These are phyloP conservation scores for Globisporangium solare DNA, from an alignment of 352 stramenopile genomes.

Conservation along the genomic window DNA sequence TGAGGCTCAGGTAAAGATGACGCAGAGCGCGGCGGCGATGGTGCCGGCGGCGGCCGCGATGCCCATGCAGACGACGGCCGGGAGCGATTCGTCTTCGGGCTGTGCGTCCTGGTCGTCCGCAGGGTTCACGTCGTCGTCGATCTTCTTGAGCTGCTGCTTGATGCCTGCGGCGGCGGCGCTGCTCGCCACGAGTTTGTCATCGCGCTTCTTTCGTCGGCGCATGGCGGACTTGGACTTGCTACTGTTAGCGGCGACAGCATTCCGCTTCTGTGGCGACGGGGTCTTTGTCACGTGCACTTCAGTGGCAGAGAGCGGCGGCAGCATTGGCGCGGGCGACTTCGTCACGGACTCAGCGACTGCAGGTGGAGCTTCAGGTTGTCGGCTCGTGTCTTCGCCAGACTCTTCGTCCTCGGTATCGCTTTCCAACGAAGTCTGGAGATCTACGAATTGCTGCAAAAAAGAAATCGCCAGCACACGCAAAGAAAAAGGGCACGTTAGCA, in stretches of 20 bases:
- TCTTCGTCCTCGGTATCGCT: slow-evolving; percentile 66
- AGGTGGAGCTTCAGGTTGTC: not conserved
- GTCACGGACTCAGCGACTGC: not conserved
- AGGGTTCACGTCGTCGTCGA: slow-evolving; percentile 1
- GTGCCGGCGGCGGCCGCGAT: slow-evolving; percentile 56
- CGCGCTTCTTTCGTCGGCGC: slow-evolving; percentile 37
- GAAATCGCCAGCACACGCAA: not conserved
- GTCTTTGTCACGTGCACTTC: slow-evolving; percentile 9
- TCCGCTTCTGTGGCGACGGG: not conserved
- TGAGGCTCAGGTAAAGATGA: slow-evolving; percentile 43
- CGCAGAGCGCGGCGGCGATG: slow-evolving; percentile 51
- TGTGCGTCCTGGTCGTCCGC: slow-evolving; percentile 3
- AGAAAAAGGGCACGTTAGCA: not conserved
- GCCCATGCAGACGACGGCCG: slow-evolving; percentile 37
- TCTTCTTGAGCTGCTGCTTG: slow-evolving; percentile 12
- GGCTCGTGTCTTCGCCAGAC: slow-evolving; percentile 24
- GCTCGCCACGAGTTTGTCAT: slow-evolving; percentile 18
- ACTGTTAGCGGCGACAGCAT: not conserved
- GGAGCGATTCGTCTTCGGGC: slow-evolving; percentile 28
- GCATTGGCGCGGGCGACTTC: slow-evolving; percentile 2
- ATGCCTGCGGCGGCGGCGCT: not conserved
- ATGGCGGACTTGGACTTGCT: slow-evolving; percentile 15
- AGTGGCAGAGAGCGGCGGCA: slow-evolving; percentile 10
- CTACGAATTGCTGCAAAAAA: slow-evolving; percentile 17
- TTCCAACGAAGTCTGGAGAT: slow-evolving; percentile 29